phyloP scores from a whole-genome alignment of 2,329 filamentous ascomycete species.

The Penicillium sp. region DNA sequence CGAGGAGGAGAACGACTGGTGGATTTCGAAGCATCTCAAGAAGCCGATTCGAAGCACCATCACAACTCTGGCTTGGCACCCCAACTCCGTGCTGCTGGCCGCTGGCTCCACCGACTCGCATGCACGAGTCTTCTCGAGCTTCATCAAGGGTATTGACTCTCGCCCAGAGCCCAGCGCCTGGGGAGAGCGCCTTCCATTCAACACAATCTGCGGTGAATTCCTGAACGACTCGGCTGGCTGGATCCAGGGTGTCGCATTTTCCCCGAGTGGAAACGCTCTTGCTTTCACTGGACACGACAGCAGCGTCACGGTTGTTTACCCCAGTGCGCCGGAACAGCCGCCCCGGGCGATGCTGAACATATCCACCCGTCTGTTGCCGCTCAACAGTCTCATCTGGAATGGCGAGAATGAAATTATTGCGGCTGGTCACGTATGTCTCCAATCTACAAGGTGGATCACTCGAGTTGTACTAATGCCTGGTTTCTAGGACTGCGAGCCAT shows the following conservation, averaged over 20 bases:
- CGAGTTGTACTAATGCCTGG: slow-evolving; percentile 1
- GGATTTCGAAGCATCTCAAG: slow-evolving; percentile 99
- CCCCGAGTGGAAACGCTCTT: slow-evolving; percentile 85
- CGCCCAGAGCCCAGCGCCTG: slow-evolving; percentile 83
- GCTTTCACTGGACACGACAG: slow-evolving; percentile 95
- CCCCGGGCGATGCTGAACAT: slow-evolving; percentile 88
- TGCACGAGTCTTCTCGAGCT: slow-evolving; percentile 88
- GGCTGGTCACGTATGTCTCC: slow-evolving; percentile 70
- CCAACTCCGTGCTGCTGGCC: slow-evolving; percentile 91
- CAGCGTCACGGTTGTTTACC: slow-evolving; percentile 95
- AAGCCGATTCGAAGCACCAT: slow-evolving; percentile 98
- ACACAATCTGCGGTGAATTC: slow-evolving; percentile 96
- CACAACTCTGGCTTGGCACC: slow-evolving; percentile 93
- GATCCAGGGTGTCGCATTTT: slow-evolving; percentile 92
- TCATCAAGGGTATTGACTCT: slow-evolving; percentile 91
- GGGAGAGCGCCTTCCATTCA: slow-evolving; percentile 95
- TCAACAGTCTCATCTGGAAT: slow-evolving; percentile 90
- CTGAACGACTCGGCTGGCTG: slow-evolving; percentile 95
- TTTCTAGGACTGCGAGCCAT: slow-evolving; percentile 70
- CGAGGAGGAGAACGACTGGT: slow-evolving; percentile 99
- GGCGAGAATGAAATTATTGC: slow-evolving; percentile 90
- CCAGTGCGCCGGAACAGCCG: slow-evolving; percentile 83
- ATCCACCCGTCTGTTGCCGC: slow-evolving; percentile 84
- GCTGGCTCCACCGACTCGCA: slow-evolving; percentile 97
- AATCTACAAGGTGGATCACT: background rate